A percentile compares a stretch with the other conserved stretches of the same genome.
These are phyloP conservation scores for Chytriomyces sp. DNA, from an alignment of 192 early-diverging fungal genomes.

Conservation along the genomic window DNA sequence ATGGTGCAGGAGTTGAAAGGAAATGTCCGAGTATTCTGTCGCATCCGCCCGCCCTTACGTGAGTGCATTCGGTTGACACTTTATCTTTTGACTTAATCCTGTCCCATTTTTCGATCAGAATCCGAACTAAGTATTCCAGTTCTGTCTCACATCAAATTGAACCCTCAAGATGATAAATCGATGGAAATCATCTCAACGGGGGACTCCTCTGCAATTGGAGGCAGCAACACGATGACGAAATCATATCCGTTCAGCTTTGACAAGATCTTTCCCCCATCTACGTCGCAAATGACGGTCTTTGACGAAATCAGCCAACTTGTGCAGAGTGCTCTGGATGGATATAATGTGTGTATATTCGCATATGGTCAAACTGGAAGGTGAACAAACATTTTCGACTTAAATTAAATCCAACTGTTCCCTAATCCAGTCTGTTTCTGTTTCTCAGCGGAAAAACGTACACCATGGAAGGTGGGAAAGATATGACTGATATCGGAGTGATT, in stretches of 20 bases:
- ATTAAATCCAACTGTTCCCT: background rate
- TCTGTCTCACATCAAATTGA: conserved; percentile 58
- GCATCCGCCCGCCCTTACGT: conserved; percentile 79
- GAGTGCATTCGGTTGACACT: conserved; percentile 13
- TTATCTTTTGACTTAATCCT: background rate
- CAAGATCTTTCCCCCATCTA: conserved; percentile 73
- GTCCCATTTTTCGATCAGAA: conserved; percentile 34
- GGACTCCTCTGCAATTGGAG: conserved; percentile 50
- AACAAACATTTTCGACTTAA: conserved; percentile 61
- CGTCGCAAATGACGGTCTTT: conserved; percentile 82
- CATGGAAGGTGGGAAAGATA: conserved; percentile 58
- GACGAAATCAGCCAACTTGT: conserved; percentile 95
- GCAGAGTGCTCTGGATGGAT: conserved; percentile 89
- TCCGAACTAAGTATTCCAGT: conserved; percentile 21
- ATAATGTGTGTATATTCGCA: conserved; percentile 97
- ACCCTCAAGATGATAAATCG: conserved; percentile 66
- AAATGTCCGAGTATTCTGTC: conserved; percentile 96
- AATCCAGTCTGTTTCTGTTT: background rate
- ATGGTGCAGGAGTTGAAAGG: conserved; percentile 92
- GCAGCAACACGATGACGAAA: conserved; percentile 62
- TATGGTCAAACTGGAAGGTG: conserved; percentile 97
- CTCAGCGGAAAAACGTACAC: conserved; percentile 29
- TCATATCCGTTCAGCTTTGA: conserved; percentile 85
- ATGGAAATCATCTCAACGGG: conserved; percentile 74
- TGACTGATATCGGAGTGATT: conserved; percentile 81